A percentile compares a stretch with the other conserved stretches of the same genome.
Conservation (phyloP, 2,329 filamentous ascomycete species). For the Chaetomium strumarium region DNA sequence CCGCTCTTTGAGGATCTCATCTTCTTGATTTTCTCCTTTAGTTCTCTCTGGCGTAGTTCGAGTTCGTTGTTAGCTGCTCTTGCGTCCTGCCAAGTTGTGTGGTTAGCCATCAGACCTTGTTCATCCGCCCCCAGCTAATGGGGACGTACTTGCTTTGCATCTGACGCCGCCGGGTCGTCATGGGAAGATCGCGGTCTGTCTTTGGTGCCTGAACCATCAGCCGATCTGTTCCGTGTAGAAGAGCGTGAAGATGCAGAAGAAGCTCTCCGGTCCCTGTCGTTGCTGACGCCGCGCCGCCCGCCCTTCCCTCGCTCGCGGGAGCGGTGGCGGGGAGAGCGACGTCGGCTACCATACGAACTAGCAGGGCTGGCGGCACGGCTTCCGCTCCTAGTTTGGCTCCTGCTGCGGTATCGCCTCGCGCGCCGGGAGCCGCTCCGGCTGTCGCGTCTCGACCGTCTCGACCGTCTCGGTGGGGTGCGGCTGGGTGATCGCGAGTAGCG, state of each 20-base stretch:
- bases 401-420: background rate
- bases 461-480: constrained; percentile 29
- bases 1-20: constrained; percentile 47
- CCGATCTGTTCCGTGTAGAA: constrained; percentile 45
- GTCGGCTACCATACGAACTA: constrained; percentile 16
- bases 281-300: constrained; percentile 25
- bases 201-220: constrained; percentile 51
- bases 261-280: constrained; percentile 34
- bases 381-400: constrained; percentile 10
- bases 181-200: constrained; percentile 35
- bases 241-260: constrained; percentile 48
- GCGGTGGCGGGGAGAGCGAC: constrained; percentile 14
- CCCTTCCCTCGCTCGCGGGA: constrained; percentile 19
- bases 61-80: constrained; percentile 28
- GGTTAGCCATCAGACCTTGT: background rate
- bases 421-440: constrained; percentile 27
- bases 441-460: constrained; percentile 31
- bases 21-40: constrained; percentile 50
- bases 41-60: constrained; percentile 43
- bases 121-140: background rate
- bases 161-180: constrained; percentile 23
- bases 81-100: constrained; percentile 5
- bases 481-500: constrained; percentile 34
- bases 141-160: constrained; percentile 27
- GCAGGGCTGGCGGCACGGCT: constrained; percentile 19